Evolutionary conservation across 192 early-diverging fungal species (phyloP).

Genomic region (Chytriomyces sp.): DNA sequence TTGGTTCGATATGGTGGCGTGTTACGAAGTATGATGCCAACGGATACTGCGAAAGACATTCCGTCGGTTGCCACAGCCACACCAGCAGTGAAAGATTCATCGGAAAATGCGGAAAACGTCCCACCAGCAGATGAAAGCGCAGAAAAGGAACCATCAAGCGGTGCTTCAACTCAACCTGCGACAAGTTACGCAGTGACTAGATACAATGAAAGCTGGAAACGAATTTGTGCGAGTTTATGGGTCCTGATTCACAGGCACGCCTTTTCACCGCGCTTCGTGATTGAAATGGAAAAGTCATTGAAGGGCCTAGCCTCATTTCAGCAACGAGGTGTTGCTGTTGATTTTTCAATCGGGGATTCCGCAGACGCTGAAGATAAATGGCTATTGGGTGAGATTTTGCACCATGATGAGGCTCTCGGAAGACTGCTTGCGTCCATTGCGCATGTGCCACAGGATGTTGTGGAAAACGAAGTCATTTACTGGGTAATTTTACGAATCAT

Average conservation of each 20-base stretch:
- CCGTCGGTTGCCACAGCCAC: no score
- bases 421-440: constrained; percentile 9
- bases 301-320: constrained; percentile 7
- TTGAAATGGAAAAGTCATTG: background rate
- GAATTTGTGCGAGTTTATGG: constrained; percentile 27
- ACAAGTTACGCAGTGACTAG: background rate
- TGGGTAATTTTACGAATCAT: constrained; percentile 20
- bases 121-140: no score
- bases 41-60: constrained; percentile 13
- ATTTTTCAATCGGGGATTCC: background rate
- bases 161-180: background rate
- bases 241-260: constrained; percentile 17
- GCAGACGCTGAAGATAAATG: constrained; percentile 1
- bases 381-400: constrained; percentile 27
- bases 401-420: constrained; percentile 24
- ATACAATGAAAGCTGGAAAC: constrained; percentile 19
- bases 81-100: no score
- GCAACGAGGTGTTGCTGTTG: background rate
- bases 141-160: no score
- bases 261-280: constrained; percentile 16
- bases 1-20: constrained; percentile 17
- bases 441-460: background rate
- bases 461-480: constrained; percentile 28
- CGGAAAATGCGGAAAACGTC: no score
- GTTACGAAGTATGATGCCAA: background rate